Evolutionary conservation across 345 rosid species (phyloP).

Genomic region (Corchorus capsularis): DNA sequence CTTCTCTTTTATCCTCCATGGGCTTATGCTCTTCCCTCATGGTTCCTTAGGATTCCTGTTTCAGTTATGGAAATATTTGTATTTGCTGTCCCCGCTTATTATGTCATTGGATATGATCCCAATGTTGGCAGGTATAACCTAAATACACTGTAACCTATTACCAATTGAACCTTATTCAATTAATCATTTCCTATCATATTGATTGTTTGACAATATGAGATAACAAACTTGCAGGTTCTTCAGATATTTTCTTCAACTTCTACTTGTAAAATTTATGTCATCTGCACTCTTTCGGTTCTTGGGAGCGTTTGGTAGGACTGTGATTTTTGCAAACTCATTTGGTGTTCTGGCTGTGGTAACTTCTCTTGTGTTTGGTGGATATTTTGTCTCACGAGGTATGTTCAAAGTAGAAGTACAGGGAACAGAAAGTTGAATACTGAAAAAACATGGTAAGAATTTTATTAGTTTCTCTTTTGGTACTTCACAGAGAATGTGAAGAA

Average conservation of each 20-base stretch:
- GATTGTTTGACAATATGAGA: neutral
- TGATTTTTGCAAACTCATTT: slow-evolving; percentile 47
- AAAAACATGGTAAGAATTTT: neutral
- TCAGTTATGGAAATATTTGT: slow-evolving; percentile 61
- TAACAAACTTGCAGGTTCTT: slow-evolving; percentile 36
- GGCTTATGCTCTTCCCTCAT: slow-evolving; percentile 72
- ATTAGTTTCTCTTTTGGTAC: neutral
- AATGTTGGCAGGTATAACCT: slow-evolving; percentile 55
- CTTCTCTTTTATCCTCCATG: slow-evolving; percentile 72
- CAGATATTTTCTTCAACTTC: slow-evolving; percentile 45
- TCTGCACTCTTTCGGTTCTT: slow-evolving; percentile 50
- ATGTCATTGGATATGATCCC: slow-evolving; percentile 71
- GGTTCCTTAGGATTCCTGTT: slow-evolving; percentile 76
- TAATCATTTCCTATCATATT: neutral
- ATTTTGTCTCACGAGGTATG: slow-evolving; percentile 39
- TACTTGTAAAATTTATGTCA: slow-evolving; percentile 45
- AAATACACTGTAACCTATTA: neutral
- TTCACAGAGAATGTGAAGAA: slow-evolving; percentile 62
- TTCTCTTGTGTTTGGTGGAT: slow-evolving; percentile 47
- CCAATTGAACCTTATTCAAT: neutral
- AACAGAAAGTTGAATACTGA: neutral
- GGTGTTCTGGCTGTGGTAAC: slow-evolving; percentile 45
- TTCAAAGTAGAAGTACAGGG: neutral
- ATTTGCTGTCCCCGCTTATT: slow-evolving; percentile 57
- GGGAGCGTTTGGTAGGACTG: slow-evolving; percentile 52